These are phyloP conservation scores for Amanita inopinata DNA, from an alignment of 768 basidiomycete genomes.

Conservation along the genomic window DNA sequence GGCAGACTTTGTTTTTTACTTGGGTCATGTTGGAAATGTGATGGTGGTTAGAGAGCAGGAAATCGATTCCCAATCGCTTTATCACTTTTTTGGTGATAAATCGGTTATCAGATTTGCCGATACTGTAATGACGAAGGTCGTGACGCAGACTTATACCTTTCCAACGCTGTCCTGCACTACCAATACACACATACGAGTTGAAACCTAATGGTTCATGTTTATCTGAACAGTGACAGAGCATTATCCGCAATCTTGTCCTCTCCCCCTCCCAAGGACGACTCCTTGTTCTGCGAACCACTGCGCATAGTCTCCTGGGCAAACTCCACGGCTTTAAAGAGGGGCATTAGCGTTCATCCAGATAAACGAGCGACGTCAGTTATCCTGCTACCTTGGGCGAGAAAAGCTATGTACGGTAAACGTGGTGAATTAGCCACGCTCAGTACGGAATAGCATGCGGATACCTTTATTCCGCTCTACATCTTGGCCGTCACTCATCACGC, in stretches of 20 bases:
- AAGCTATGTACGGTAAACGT: not conserved
- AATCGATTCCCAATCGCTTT: not conserved
- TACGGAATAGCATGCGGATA: too few relatives aligned
- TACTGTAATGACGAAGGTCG: too few relatives aligned
- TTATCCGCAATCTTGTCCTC: not conserved
- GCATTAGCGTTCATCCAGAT: not conserved
- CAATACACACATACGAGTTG: not conserved
- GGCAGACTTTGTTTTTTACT: conserved; percentile 83
- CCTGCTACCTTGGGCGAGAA: not conserved
- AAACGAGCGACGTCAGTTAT: not conserved
- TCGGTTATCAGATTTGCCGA: not conserved
- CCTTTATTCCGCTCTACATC: not conserved
- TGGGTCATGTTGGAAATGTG: conserved; percentile 17
- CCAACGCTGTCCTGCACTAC: not conserved
- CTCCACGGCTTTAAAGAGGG: not conserved
- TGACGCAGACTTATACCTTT: not conserved
- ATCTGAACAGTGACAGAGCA: not conserved
- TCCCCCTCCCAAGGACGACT: not conserved
- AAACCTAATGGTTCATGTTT: not conserved
- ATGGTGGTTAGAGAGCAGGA: conserved; percentile 1
- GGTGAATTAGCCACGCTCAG: too few relatives aligned
- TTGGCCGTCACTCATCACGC: not conserved
- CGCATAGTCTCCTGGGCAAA: not conserved
- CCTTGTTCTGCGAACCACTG: not conserved
- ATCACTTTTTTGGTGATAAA: not conserved